Conservation (phyloP, 352 stramenopile genomes). For the Pythium chondricola region DNA sequence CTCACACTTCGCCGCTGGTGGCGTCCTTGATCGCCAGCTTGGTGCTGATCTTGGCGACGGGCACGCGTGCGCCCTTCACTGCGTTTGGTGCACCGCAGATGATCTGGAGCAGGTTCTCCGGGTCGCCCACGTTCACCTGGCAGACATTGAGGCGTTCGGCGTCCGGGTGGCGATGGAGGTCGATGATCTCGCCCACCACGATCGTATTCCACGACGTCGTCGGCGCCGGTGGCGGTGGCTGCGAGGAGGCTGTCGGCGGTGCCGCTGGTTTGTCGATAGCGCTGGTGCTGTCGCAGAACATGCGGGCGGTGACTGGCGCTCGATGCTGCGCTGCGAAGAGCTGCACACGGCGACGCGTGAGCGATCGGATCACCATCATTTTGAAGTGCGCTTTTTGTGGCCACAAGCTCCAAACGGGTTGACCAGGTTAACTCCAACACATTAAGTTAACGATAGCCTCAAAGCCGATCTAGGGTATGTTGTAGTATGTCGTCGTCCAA, state of each 20-base stretch:
- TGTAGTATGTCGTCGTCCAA: too few species aligned
- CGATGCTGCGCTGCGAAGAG: not conserved
- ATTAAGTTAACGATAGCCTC: too few species aligned
- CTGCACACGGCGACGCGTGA: not conserved
- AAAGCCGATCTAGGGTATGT: too few species aligned
- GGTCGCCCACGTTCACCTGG: constrained; percentile 53
- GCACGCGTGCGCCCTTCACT: constrained; percentile 44
- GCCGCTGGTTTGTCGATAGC: constrained; percentile 2
- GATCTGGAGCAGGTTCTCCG: constrained; percentile 60
- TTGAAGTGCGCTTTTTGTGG: not conserved
- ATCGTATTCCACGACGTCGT: constrained; percentile 60
- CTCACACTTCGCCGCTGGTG: constrained; percentile 44
- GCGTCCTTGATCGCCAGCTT: constrained; percentile 49
- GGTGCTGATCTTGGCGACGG: constrained; percentile 61
- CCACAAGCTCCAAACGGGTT: not conserved
- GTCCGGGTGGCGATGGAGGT: constrained; percentile 45
- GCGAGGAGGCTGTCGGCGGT: not conserved
- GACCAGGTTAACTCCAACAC: too few species aligned
- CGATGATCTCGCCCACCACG: constrained; percentile 68
- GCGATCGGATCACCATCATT: not conserved
- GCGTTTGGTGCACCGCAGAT: constrained; percentile 71
- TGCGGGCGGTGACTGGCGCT: not conserved
- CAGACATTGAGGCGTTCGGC: constrained; percentile 67
- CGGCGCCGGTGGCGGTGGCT: constrained; percentile 17
- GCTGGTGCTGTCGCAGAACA: constrained; percentile 10